These are phyloP conservation scores for Pisolithus orientalis DNA, from an alignment of 768 basidiomycete genomes.

Conservation along the genomic window DNA sequence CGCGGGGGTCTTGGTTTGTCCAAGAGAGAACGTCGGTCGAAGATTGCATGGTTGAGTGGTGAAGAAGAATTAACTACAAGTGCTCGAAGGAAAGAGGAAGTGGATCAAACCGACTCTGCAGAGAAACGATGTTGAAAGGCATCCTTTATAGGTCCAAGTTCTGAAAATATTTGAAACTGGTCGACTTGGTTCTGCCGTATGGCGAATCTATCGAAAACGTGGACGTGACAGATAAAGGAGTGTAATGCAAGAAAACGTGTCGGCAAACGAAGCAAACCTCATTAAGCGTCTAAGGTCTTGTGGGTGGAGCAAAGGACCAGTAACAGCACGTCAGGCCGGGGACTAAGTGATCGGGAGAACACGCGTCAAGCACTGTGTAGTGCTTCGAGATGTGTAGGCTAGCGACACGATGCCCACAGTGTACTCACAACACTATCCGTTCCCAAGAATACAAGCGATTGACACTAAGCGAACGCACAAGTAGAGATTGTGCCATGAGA, in stretches of 20 bases:
- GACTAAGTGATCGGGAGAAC: conserved; percentile 64
- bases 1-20: conserved; percentile 82
- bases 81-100: conserved; percentile 27
- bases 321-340: conserved; percentile 45
- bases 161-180: conserved; percentile 41
- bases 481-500: conserved; percentile 19
- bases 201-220: conserved; percentile 70
- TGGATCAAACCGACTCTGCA: conserved; percentile 20
- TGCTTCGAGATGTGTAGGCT: conserved; percentile 31
- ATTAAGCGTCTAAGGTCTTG: conserved; percentile 50
- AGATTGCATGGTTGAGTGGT: conserved; percentile 37
- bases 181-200: conserved; percentile 42
- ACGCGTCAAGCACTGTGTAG: conserved; percentile 57
- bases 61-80: conserved; percentile 26
- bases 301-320: conserved; percentile 70
- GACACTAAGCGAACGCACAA: conserved; percentile 21
- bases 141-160: conserved; percentile 52
- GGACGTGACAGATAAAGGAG: conserved; percentile 69
- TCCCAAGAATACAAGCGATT: conserved; percentile 14
- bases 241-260: conserved; percentile 65
- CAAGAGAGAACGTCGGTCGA: conserved; percentile 71
- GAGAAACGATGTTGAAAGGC: conserved; percentile 7
- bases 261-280: conserved; percentile 57
- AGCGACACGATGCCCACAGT: conserved; percentile 23
- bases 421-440: conserved; percentile 22